Conservation (phyloP, 805 yeast species). For the Barnettozyma botsteinii region DNA sequence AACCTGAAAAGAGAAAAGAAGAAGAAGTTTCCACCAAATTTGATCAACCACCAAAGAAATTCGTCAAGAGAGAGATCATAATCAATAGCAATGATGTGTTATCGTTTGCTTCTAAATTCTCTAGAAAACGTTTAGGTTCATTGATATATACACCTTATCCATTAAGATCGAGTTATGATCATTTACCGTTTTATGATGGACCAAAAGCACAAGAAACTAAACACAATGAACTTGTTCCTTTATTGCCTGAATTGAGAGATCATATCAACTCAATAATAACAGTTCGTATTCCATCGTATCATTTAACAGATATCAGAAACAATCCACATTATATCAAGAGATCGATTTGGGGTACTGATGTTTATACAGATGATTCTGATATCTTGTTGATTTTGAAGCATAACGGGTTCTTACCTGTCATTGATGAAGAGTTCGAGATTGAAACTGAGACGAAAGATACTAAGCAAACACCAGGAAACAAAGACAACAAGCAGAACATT, state of each 20-base stretch:
- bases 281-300: slow-evolving; percentile 25
- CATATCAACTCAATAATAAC: slow-evolving; percentile 37
- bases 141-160: slow-evolving; percentile 54
- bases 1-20: neutral
- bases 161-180: slow-evolving; percentile 35
- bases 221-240: slow-evolving; percentile 17
- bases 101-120: slow-evolving; percentile 35
- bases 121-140: slow-evolving; percentile 45
- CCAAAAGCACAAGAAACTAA: slow-evolving; percentile 3
- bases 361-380: slow-evolving; percentile 93
- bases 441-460: slow-evolving; percentile 11
- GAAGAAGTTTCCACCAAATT: neutral
- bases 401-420: slow-evolving; percentile 53
- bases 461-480: slow-evolving; percentile 38
- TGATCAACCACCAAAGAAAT: slow-evolving; percentile 8
- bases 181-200: slow-evolving; percentile 11
- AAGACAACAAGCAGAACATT: slow-evolving; percentile 27
- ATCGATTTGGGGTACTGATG: slow-evolving; percentile 84
- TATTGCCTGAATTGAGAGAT: slow-evolving; percentile 30
- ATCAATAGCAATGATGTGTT: slow-evolving; percentile 38
- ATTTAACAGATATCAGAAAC: slow-evolving; percentile 22
- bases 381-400: slow-evolving; percentile 70
- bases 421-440: slow-evolving; percentile 20
- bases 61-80: slow-evolving; percentile 21
- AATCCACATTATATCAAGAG: slow-evolving; percentile 21